phyloP scores from a whole-genome alignment of 192 early-diverging fungal species.

The Backusella psychrophila region DNA sequence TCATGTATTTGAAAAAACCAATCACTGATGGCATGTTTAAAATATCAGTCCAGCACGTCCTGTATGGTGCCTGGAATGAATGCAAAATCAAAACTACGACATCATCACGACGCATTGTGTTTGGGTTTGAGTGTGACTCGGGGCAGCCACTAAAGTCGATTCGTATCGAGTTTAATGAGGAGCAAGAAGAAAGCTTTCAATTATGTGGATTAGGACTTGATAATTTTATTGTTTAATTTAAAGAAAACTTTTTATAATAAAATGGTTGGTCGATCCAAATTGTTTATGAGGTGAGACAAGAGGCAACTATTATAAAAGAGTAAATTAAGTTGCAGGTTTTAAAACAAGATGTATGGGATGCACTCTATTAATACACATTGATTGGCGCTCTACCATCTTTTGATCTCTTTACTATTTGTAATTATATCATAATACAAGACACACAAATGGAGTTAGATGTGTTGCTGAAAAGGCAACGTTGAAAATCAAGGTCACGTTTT shows the following conservation, averaged over 20 bases:
- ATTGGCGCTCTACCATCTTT: too few relatives aligned
- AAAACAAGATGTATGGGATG: too few relatives aligned
- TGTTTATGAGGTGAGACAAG: not conserved
- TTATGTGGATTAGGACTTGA: constrained; percentile 20
- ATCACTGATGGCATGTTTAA: not conserved
- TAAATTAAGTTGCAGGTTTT: not conserved
- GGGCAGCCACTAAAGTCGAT: not conserved
- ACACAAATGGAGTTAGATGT: too few relatives aligned
- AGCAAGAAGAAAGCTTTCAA: constrained; percentile 3
- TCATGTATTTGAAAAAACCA: not conserved
- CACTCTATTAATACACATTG: too few relatives aligned
- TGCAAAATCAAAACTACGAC: not conserved
- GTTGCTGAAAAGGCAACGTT: not conserved
- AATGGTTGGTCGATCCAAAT: not conserved
- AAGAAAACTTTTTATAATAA: not conserved
- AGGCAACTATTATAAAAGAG: not conserved
- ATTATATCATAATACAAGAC: not conserved
- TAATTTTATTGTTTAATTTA: constrained; percentile 21
- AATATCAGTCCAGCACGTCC: constrained; percentile 6
- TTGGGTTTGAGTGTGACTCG: not conserved
- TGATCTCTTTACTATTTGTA: not conserved
- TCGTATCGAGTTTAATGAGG: constrained; percentile 9
- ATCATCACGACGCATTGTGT: not conserved
- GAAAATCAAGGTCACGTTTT: not conserved
- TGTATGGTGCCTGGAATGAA: constrained; percentile 11